Evolutionary conservation across 371 early-diverging fungal species (phyloP).

Genomic region (Fennellomyces sp.): DNA sequence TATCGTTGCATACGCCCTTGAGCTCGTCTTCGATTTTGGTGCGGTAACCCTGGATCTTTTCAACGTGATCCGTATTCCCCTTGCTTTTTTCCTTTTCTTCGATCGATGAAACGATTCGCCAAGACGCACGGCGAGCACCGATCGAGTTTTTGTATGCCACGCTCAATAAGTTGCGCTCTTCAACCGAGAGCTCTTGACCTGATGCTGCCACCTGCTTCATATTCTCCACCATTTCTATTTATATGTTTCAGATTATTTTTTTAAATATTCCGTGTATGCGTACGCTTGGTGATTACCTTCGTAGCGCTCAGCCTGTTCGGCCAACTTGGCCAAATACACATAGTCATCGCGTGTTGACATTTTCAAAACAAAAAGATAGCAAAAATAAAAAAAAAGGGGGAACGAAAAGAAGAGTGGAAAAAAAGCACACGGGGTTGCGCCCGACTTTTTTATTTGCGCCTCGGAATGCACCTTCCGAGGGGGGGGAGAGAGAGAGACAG

Average conservation of each 20-base stretch:
- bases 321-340: slow-evolving; percentile 95
- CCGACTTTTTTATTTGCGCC: background rate
- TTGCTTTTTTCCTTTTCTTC: slow-evolving; percentile 97
- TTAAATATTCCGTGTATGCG: background rate
- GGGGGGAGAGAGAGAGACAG: background rate
- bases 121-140: slow-evolving; percentile 98
- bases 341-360: slow-evolving; percentile 37
- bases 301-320: slow-evolving; percentile 99
- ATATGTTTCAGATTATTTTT: background rate
- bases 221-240: slow-evolving; percentile 91
- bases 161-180: slow-evolving; percentile 98
- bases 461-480: background rate
- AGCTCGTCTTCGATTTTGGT: slow-evolving; percentile 94
- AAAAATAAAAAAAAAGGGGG: background rate
- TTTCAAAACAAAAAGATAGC: background rate
- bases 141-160: slow-evolving; percentile 99
- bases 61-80: slow-evolving; percentile 83
- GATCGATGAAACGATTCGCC: slow-evolving; percentile 99
- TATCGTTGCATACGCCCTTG: slow-evolving; percentile 93
- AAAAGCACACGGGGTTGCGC: slow-evolving; percentile 2
- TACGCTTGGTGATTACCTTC: slow-evolving; percentile 54
- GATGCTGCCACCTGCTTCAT: slow-evolving; percentile 86
- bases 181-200: slow-evolving; percentile 83
- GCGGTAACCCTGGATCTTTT: slow-evolving; percentile 92
- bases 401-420: background rate